A percentile compares a stretch with the other conserved stretches of the same genome.
Evolutionary conservation across 106 monocot genomes (phyloP).

Genomic region (Dendrobium officinale): DNA sequence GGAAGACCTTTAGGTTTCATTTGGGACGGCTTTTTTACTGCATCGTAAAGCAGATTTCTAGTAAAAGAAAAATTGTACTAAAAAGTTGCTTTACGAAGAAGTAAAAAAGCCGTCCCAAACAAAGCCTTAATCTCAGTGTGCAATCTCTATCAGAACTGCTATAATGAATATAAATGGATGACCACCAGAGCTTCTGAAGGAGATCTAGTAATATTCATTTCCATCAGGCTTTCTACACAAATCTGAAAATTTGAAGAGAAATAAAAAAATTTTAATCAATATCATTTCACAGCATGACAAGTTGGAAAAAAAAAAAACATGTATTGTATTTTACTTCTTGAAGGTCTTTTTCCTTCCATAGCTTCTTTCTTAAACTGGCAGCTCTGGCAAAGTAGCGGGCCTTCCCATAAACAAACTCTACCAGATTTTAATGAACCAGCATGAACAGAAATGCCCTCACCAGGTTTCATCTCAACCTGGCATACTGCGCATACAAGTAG

Average conservation of each 20-base stretch:
- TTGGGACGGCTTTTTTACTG: too few relatives aligned
- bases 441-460: constrained; percentile 69
- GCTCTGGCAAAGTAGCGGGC: constrained; percentile 68
- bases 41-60: too few relatives aligned
- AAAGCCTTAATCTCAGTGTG: too few relatives aligned
- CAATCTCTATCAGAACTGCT: too few relatives aligned
- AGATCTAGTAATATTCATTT: not conserved
- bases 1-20: too few relatives aligned
- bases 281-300: not conserved
- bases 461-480: constrained; percentile 77
- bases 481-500: constrained; percentile 68
- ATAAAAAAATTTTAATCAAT: not conserved
- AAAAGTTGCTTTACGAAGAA: too few relatives aligned
- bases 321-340: not conserved
- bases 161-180: not conserved
- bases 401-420: constrained; percentile 48
- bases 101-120: too few relatives aligned
- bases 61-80: too few relatives aligned
- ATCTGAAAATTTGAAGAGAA: not conserved
- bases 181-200: not conserved
- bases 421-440: constrained; percentile 18
- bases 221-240: not conserved
- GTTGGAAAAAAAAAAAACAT: not conserved
- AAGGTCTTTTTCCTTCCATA: constrained; percentile 72
- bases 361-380: constrained; percentile 79